Percentiles rank a stretch among this genome's conserved stretches.
phyloP scores from a whole-genome alignment of 1,284 basidiomycete genomes.

The Pseudozyma hubeiensis region DNA sequence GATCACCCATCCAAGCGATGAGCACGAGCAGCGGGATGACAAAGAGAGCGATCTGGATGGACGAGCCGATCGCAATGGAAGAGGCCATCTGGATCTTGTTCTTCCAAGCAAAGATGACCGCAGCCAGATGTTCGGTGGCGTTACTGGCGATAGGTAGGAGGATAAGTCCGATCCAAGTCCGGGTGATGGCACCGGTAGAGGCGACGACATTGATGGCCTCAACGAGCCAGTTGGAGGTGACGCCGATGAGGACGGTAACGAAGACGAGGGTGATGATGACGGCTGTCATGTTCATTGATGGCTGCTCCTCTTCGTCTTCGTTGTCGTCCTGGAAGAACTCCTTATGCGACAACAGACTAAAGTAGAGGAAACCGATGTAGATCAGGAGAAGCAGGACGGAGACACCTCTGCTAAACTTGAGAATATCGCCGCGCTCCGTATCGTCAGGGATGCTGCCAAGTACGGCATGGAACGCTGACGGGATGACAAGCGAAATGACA shows the following conservation, averaged over 20 bases:
- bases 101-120: conserved; percentile 59
- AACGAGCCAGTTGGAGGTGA: conserved; percentile 64
- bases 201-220: conserved; percentile 54
- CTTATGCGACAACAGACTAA: conserved; percentile 54
- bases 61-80: conserved; percentile 59
- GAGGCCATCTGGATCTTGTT: conserved; percentile 62
- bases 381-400: conserved; percentile 59
- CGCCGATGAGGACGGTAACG: conserved; percentile 57
- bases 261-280: conserved; percentile 49
- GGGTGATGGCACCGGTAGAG: conserved; percentile 36
- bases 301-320: conserved; percentile 55
- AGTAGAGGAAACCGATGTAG: conserved; percentile 61
- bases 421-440: conserved; percentile 54
- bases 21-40: conserved; percentile 61
- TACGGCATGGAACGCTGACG: conserved; percentile 61
- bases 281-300: conserved; percentile 51
- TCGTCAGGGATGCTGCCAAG: conserved; percentile 50
- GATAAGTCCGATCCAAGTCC: conserved; percentile 61
- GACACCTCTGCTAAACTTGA: conserved; percentile 57
- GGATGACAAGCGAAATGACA: conserved; percentile 63
- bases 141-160: conserved; percentile 58
- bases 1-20: conserved; percentile 60
- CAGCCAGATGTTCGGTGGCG: conserved; percentile 59
- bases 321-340: conserved; percentile 52
- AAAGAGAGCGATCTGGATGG: conserved; percentile 63